Percentiles rank a stretch among this genome's conserved stretches.
phyloP scores from a whole-genome alignment of 2,329 filamentous ascomycete species.

The Cordyceps tenuipes region DNA sequence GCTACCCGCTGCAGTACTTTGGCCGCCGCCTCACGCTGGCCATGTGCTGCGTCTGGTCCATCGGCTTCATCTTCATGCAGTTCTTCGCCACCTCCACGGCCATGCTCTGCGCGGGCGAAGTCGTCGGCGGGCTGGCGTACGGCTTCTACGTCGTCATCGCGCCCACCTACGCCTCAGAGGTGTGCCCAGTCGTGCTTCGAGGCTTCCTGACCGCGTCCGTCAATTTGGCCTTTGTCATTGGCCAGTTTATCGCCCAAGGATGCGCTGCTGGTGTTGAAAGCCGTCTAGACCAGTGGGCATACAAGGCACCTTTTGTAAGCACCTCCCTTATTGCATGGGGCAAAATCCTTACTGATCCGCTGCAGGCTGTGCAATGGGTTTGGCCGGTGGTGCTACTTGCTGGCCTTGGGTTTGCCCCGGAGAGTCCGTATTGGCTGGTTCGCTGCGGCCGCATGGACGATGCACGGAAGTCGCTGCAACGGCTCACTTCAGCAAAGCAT shows the following conservation, averaged over 20 bases:
- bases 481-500: conserved; percentile 32
- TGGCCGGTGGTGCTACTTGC: conserved; percentile 38
- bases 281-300: conserved; percentile 38
- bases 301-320: conserved; percentile 22
- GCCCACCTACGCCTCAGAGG: conserved; percentile 52
- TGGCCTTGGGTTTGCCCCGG: conserved; percentile 38
- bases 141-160: conserved; percentile 52
- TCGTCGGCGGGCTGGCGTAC: conserved; percentile 53
- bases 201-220: conserved; percentile 51
- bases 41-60: conserved; percentile 36
- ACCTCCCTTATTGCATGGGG: too few species aligned
- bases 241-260: conserved; percentile 47
- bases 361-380: conserved; percentile 39
- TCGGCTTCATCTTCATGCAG: conserved; percentile 51
- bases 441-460: conserved; percentile 33
- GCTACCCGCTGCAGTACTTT: conserved; percentile 28
- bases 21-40: conserved; percentile 39
- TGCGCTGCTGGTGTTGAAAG: conserved; percentile 35
- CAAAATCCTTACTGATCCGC: not conserved
- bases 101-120: conserved; percentile 51
- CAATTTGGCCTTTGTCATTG: conserved; percentile 55
- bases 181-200: conserved; percentile 49
- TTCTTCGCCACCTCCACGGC: conserved; percentile 51
- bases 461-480: conserved; percentile 30
- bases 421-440: conserved; percentile 43